phyloP scores from a whole-genome alignment of 2,329 filamentous ascomycete species.

The Penicillium oxalicum region DNA sequence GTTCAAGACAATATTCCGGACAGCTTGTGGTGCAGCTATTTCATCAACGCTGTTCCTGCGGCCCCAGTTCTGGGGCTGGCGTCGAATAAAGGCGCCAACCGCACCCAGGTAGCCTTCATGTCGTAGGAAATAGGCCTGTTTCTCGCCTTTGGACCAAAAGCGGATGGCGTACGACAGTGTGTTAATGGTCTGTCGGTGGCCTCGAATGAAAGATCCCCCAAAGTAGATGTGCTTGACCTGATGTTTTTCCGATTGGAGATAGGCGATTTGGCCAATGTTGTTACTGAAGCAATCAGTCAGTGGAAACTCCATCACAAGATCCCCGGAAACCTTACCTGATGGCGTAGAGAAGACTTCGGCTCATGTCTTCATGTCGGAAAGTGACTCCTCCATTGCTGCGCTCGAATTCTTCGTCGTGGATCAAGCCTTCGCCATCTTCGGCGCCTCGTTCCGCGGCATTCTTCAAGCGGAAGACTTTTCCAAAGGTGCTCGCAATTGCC shows the following conservation, averaged over 20 bases:
- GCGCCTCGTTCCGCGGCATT: constrained; percentile 71
- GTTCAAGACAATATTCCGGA: constrained; percentile 16
- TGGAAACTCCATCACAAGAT: background rate
- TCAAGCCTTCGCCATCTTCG: constrained; percentile 61
- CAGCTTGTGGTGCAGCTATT: constrained; percentile 23
- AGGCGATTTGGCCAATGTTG: constrained; percentile 97
- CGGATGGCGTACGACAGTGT: constrained; percentile 94
- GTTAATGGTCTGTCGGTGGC: constrained; percentile 96
- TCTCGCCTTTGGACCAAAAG: constrained; percentile 91
- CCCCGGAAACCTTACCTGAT: constrained; percentile 50
- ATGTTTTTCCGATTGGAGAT: constrained; percentile 94
- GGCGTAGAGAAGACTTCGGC: constrained; percentile 83
- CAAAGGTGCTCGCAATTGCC: constrained; percentile 92
- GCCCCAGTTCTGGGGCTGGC: constrained; percentile 88
- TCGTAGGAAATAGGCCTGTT: constrained; percentile 90
- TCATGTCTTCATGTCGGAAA: constrained; percentile 81
- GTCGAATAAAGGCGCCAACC: constrained; percentile 88
- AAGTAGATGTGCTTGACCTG: constrained; percentile 91
- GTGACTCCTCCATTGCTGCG: constrained; percentile 33
- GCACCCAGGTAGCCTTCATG: constrained; percentile 94
- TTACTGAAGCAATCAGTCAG: constrained; percentile 54
- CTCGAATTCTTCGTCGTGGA: constrained; percentile 42
- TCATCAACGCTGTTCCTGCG: constrained; percentile 70
- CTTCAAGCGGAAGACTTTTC: constrained; percentile 94
- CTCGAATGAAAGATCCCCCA: constrained; percentile 91